Base-by-base conservation (phyloP, 164 flowering plant species). In the Macadamia tetraphylla region DNA sequence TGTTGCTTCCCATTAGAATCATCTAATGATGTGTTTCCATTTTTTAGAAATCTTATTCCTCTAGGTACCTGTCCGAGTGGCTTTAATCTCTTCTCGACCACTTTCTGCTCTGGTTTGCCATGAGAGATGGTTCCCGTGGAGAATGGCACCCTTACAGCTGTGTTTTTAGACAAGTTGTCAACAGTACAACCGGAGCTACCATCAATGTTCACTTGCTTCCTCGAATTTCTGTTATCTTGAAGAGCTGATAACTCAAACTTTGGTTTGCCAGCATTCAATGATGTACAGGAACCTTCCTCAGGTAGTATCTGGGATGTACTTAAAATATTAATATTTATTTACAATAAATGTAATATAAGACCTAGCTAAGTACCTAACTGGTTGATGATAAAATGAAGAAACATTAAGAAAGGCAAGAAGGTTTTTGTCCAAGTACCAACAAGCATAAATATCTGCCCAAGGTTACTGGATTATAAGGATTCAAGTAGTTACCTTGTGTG, bases 401-500 rank as follows among this genome's bases (percentile, higher is more conserved):
- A 1, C 48, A 64, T 11, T 29, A 12, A 46, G 40, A 35, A 58
- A 64, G 3, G 12, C 51, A 53, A 7, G 5, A 44, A 65, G 4
- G 1, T 12, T 30, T 44, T 29, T 13, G 3, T 9, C 11, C 31
- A 6, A 58, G 61, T 10, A 58, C 51, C 13, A 9, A 3, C 51
- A 46, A 35, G 31, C 12, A 23, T 23, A 58, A 58, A 58, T 23
- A 29, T 6, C n/a, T 3, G 7, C 1, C 0, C 40, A 68, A 12
- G 63, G 42, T 43, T 51, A 69, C 11, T 18, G 61, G 32, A 17
- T 4, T 29, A 1, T n/a, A 62, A 9, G 15, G 18, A 15, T 65
- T 59, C 9, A 23, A 64, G 61, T 57, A 62, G 8, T 23, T 82
- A 87, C 95, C 90, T 86, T 70, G 75, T 89, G 95, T 49, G 92